A percentile compares a stretch with the other conserved stretches of the same genome.
Conservation (phyloP, 192 early-diverging fungal genomes). For the Entomortierella chlamydospora region DNA sequence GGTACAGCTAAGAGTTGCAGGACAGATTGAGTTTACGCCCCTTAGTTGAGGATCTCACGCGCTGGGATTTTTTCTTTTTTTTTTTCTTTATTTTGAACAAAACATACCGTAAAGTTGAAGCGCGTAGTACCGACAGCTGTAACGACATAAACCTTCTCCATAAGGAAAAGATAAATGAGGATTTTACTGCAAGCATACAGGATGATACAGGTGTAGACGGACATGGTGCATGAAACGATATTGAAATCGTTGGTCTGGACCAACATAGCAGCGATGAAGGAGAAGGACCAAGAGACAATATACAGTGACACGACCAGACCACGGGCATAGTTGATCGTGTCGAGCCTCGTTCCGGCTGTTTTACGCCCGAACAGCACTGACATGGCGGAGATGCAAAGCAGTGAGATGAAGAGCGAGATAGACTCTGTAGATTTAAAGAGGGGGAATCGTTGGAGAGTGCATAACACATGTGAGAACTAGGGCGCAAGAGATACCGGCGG, state of each 20-base stretch:
- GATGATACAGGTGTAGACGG: constrained; percentile 54
- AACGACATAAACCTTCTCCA: constrained; percentile 57
- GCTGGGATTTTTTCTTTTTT: background rate
- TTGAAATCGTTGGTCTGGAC: constrained; percentile 52
- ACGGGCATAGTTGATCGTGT: constrained; percentile 57
- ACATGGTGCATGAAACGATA: constrained; percentile 45
- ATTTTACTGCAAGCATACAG: constrained; percentile 58
- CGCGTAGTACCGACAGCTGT: constrained; percentile 45
- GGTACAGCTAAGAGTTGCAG: constrained; percentile 22
- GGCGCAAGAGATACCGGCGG: background rate
- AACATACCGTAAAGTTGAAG: constrained; percentile 39
- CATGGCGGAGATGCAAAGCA: constrained; percentile 35
- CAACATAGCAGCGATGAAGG: constrained; percentile 47
- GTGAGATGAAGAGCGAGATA: constrained; percentile 38
- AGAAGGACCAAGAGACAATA: constrained; percentile 58
- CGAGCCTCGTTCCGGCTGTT: constrained; percentile 38
- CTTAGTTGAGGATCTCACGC: background rate
- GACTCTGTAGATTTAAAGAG: constrained; percentile 12
- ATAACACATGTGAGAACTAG: too few relatives aligned
- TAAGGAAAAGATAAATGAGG: constrained; percentile 61
- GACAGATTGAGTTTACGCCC: background rate
- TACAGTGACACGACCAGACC: constrained; percentile 57
- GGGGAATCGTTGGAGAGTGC: background rate
- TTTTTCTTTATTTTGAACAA: background rate
- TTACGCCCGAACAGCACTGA: constrained; percentile 53